phyloP scores from a whole-genome alignment of 148 eudicot genomes.

The Simmondsia chinensis region DNA sequence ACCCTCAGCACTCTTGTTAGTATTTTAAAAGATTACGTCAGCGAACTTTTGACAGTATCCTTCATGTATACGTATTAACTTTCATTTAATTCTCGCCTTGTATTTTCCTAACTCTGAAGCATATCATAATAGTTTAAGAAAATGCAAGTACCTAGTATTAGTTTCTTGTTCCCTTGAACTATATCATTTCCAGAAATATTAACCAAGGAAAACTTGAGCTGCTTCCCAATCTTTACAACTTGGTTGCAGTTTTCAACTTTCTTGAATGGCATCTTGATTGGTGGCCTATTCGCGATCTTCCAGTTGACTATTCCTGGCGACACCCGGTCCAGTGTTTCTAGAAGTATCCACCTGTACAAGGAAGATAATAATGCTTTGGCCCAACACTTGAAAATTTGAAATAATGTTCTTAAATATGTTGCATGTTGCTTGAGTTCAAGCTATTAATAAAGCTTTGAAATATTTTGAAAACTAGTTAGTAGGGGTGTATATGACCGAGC shows the following conservation, averaged over 20 bases:
- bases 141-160: constrained; percentile 66
- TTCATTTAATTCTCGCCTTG: too few relatives aligned
- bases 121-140: not conserved
- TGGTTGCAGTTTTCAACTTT: constrained; percentile 99
- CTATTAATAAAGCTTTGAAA: not conserved
- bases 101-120: too few relatives aligned
- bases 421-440: too few relatives aligned
- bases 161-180: constrained; percentile 95
- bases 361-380: not conserved
- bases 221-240: constrained; percentile 93
- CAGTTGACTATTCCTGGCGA: constrained; percentile 96
- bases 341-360: constrained; percentile 76
- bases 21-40: too few relatives aligned
- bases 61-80: too few relatives aligned
- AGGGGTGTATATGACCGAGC: too few relatives aligned
- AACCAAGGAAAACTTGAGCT: constrained; percentile 92
- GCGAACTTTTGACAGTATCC: too few relatives aligned
- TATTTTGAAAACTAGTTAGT: too few relatives aligned
- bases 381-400: not conserved
- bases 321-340: constrained; percentile 85
- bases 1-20: too few relatives aligned
- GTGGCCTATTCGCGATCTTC: constrained; percentile 91
- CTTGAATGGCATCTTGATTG: constrained; percentile 95
- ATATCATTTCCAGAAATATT: constrained; percentile 98
- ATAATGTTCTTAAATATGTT: too few relatives aligned